phyloP scores from a whole-genome alignment of 352 stramenopile genomes.

The Pythium oligandrum region DNA sequence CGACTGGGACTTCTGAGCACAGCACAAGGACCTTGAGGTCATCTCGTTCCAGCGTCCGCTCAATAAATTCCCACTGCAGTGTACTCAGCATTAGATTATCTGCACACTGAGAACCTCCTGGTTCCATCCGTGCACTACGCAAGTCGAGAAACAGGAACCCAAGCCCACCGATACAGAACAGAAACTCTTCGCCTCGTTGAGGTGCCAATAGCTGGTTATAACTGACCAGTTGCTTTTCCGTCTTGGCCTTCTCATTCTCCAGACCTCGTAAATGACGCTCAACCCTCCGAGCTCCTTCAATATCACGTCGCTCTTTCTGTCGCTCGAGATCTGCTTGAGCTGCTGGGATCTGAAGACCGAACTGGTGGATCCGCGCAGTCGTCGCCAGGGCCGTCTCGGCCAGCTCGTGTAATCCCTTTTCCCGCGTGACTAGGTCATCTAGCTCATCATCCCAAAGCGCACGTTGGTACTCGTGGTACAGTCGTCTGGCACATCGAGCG shows the following conservation, averaged over 20 bases:
- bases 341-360: conserved; percentile 36
- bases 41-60: conserved; percentile 29
- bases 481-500: conserved; percentile 43
- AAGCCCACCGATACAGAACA: conserved; percentile 34
- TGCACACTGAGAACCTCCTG: conserved; percentile 47
- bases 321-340: conserved; percentile 34
- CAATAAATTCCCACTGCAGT: conserved; percentile 57
- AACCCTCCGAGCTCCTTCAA: conserved; percentile 49
- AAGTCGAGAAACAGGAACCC: conserved; percentile 62
- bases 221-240: conserved; percentile 50
- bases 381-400: conserved; percentile 47
- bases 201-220: conserved; percentile 56
- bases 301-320: conserved; percentile 63
- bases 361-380: conserved; percentile 38
- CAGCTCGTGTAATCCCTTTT: conserved; percentile 20
- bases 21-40: conserved; percentile 35
- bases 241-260: conserved; percentile 42
- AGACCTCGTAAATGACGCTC: conserved; percentile 52
- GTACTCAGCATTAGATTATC: conserved; percentile 54
- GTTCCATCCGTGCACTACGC: conserved; percentile 42
- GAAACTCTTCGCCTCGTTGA: conserved; percentile 59
- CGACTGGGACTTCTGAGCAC: conserved; percentile 45
- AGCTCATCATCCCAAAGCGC: conserved; percentile 71
- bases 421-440: conserved; percentile 30
- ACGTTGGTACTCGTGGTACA: conserved; percentile 79